Base-by-base conservation (phyloP, 2,329 filamentous ascomycete genomes). In the Coniella lustricola region DNA sequence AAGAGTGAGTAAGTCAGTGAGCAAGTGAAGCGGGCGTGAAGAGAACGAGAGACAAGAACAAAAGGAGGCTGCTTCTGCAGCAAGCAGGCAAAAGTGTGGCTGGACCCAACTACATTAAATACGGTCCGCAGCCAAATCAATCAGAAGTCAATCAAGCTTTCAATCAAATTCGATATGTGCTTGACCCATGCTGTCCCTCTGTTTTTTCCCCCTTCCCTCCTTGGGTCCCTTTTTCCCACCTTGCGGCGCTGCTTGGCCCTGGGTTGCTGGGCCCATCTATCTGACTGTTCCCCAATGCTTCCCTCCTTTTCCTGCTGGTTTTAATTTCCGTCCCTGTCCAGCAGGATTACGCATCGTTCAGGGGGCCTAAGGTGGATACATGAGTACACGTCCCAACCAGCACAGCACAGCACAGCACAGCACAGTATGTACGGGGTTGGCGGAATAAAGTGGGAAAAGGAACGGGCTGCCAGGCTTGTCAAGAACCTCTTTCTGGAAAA, bases 311-410 rank as follows among this genome's bases (percentile, higher is more conserved):
- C 10, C 25, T 29, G 5, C 25, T 20, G n/a, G 22, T 29, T 38
- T 42, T 42, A 42, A 42, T 42, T 33, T 42, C 39, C 39, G 39
- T 42, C 22, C 39, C 39, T 42, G 39, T 29, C 39, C 25, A 42
- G 29, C 39, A 42, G 39, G 39, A 42, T 42, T 33, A 33, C 39
- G 39, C 39, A 42, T 14, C 29, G 22, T 17, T 42, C 39, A 42
- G 39, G 39, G 25, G 39, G 39, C 39, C 14, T 20, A 12, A 16
- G 29, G 39, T 42, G 39, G 39, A 25, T 42, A 42, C 39, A 13
- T 17, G 13, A 29, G 16, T 42, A n/a, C 21, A 33, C 10, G 7
- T 42, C 18, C 39, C 29, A 29, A 17, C 22, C 22, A 32, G 17
- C 4, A 10, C 5, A 29, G 25, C 5, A 29, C 5, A 29, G 31